phyloP scores from a whole-genome alignment of 768 basidiomycete species.

The Tricholoma matsutake region DNA sequence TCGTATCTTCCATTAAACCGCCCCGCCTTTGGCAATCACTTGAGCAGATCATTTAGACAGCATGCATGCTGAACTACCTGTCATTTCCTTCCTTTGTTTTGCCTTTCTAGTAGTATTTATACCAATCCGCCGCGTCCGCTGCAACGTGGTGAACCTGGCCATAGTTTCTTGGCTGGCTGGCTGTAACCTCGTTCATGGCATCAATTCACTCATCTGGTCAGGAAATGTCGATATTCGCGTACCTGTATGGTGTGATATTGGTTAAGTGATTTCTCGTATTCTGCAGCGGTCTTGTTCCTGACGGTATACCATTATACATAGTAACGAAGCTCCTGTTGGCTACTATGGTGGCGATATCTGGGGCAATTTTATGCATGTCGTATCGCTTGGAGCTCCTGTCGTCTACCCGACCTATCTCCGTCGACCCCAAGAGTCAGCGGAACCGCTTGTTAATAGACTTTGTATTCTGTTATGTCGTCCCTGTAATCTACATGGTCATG shows the following conservation, averaged over 20 bases:
- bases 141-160: constrained; percentile 44
- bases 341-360: constrained; percentile 53
- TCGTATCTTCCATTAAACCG: not conserved
- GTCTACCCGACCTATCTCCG: constrained; percentile 37
- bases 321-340: constrained; percentile 56
- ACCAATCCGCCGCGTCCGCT: constrained; percentile 42
- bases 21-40: not conserved
- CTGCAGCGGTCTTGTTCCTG: not conserved
- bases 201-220: constrained; percentile 64
- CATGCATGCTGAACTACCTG: constrained; percentile 37
- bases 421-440: constrained; percentile 31
- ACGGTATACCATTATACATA: constrained; percentile 22
- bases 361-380: constrained; percentile 54
- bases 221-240: constrained; percentile 42
- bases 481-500: constrained; percentile 54
- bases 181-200: constrained; percentile 46
- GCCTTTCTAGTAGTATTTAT: constrained; percentile 37
- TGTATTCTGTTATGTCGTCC: constrained; percentile 50
- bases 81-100: constrained; percentile 44
- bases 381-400: constrained; percentile 52
- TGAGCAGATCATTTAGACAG: not conserved
- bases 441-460: constrained; percentile 44
- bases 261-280: constrained; percentile 35
- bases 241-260: constrained; percentile 76
- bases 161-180: constrained; percentile 51